Conservation (phyloP, 495 filamentous ascomycete genomes). For the Penicillium argentinense region DNA sequence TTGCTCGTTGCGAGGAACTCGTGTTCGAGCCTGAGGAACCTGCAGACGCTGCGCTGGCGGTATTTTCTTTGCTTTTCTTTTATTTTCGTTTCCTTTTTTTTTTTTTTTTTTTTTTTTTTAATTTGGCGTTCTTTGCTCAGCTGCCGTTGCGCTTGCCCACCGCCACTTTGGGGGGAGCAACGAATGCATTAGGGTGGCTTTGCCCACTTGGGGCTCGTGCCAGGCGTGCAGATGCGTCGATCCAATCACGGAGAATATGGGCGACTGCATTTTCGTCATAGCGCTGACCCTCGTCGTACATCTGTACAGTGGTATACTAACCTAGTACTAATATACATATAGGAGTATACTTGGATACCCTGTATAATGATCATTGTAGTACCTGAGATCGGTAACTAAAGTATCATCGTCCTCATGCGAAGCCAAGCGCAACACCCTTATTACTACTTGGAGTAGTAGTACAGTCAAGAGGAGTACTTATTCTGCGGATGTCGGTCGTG, state of each 20-base stretch:
- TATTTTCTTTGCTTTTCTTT: background rate
- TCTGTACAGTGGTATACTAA: too few relatives aligned
- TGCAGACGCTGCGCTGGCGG: background rate
- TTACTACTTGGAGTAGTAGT: background rate
- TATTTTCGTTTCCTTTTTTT: background rate
- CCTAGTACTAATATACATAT: too few relatives aligned
- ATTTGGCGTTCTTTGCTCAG: too few relatives aligned
- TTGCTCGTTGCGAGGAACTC: background rate
- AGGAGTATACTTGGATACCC: too few relatives aligned
- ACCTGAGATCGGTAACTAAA: too few relatives aligned
- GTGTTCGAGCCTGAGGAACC: conserved; percentile 1
- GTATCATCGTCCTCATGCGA: too few relatives aligned
- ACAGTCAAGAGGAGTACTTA: background rate
- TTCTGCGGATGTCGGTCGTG: background rate
- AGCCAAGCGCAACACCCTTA: background rate
- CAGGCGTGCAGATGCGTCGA: conserved; percentile 2
- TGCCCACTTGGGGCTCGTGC: conserved; percentile 24
- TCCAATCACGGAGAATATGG: conserved; percentile 22
- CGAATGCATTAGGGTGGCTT: conserved; percentile 11
- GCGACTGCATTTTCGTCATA: background rate
- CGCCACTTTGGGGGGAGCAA: conserved; percentile 13
- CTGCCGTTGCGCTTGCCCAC: too few relatives aligned
- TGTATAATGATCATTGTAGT: too few relatives aligned
- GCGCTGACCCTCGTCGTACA: too few relatives aligned
- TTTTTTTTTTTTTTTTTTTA: background rate